A percentile compares a stretch with the other conserved stretches of the same genome.
Conservation (phyloP, 169 alveolate species). For the Miamiensis avidus region DNA sequence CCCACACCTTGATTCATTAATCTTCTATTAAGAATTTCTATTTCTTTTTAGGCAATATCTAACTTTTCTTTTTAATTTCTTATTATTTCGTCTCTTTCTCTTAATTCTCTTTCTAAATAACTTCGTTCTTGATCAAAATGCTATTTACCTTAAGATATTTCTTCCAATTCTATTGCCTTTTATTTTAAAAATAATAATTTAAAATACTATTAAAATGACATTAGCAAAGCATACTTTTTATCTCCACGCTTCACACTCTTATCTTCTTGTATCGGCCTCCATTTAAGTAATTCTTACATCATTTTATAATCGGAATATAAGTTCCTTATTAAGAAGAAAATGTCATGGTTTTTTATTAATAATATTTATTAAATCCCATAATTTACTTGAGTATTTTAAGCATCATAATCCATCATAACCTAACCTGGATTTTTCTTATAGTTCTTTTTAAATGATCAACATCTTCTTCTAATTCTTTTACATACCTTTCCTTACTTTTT, state of each 20-base stretch:
- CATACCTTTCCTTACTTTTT: neutral
- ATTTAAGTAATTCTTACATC: neutral
- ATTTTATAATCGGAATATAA: neutral
- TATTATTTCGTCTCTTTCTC: neutral
- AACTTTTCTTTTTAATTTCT: neutral
- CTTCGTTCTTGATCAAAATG: neutral
- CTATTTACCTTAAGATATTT: neutral
- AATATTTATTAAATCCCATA: too few relatives aligned
- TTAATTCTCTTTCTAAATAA: neutral
- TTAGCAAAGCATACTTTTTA: neutral
- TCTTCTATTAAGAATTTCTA: neutral
- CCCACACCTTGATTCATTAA: too few relatives aligned
- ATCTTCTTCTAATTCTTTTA: neutral
- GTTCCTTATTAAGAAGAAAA: neutral
- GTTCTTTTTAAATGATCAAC: neutral
- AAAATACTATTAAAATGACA: too few relatives aligned
- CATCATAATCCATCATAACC: neutral
- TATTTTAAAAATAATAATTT: too few relatives aligned
- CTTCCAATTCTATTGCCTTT: neutral
- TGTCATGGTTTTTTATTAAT: neutral
- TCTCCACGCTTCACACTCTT: neutral
- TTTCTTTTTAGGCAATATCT: neutral
- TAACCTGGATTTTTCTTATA: neutral
- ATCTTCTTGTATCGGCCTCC: neutral
- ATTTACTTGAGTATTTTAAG: neutral